Percentiles rank a stretch among this genome's conserved stretches.
These are phyloP conservation scores for Solanum pinnatisectum DNA, from an alignment of 257 asterid species.

Conservation along the genomic window DNA sequence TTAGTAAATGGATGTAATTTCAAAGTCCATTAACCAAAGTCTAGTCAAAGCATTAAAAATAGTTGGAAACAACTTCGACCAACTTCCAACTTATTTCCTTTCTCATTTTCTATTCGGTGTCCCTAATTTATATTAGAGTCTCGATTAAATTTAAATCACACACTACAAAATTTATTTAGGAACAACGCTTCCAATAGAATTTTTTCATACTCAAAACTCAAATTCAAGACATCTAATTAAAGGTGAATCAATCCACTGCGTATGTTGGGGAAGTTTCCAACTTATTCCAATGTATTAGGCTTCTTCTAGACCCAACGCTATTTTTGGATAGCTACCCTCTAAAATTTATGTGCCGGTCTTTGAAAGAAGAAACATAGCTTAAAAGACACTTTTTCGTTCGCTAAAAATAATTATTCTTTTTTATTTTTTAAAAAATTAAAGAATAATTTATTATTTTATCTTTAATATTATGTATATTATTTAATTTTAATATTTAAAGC, in stretches of 20 bases:
- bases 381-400: neutral
- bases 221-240: no score
- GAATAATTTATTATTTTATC: no score
- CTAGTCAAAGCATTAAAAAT: neutral
- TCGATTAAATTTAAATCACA: no score
- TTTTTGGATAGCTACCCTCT: neutral
- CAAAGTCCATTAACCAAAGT: neutral
- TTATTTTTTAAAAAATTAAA: no score
- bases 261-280: neutral
- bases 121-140: rapidly evolving
- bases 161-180: rapidly evolving
- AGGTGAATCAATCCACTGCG: rapidly evolving
- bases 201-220: rapidly evolving
- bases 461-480: neutral
- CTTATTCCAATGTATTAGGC: neutral
- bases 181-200: rapidly evolving
- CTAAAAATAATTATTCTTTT: neutral
- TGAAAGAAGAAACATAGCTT: neutral
- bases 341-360: neutral
- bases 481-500: neutral
- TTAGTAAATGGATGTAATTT: neutral
- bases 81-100: neutral
- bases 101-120: no score
- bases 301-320: neutral
- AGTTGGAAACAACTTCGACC: neutral